Evolutionary conservation across 2,329 filamentous ascomycete species (phyloP), one percentile per base, ranked within the genome.

Genomic region (Neofusicoccum sp.): DNA sequence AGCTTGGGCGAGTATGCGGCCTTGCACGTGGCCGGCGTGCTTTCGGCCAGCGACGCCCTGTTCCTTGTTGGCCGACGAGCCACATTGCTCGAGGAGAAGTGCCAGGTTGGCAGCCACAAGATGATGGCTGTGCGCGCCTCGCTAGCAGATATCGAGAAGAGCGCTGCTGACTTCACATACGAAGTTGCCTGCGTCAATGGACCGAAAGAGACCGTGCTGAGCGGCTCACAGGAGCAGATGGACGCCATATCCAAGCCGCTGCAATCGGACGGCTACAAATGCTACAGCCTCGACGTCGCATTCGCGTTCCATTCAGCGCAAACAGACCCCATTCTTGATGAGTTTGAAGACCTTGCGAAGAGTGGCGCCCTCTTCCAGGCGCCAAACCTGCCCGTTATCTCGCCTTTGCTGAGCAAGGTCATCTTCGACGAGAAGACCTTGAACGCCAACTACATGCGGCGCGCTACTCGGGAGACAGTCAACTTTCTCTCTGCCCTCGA

Each of bases 271-370:
- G 63, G 61, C 0, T 50, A 64, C 31, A 64, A 64, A 16, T 67
- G 52, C n/a, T 66, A 61, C 37, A 66, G 56, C 12, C 65, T 71
- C 5, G 56, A 66, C 36, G 63, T 71, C 0, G 58, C 69, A 0
- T 70, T 66, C 59, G 70, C 69, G 2, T 72, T 69, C 56, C 69
- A 72, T 56, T 69, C 69, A 9, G 61, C 58, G 9, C 70, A 72
- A 44, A 63, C 81, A 37, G 76, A 82, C 7, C 76, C 79, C 4
- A 79, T 83, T 3, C 69, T 83, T 3, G 73, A 76, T 1, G 73
- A 73, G 1, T 78, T 82, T 41, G 73, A 77, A 29, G 68, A 72
- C 0, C 29, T 66, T 4, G 64, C 74, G 34, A 73, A 78, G 2
- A 73, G 73, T 37, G 71, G 74, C 9, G 66, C 70, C 9, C 11